Conservation (phyloP, 306 rosid genomes). For the Casuarina cunninghamiana region DNA sequence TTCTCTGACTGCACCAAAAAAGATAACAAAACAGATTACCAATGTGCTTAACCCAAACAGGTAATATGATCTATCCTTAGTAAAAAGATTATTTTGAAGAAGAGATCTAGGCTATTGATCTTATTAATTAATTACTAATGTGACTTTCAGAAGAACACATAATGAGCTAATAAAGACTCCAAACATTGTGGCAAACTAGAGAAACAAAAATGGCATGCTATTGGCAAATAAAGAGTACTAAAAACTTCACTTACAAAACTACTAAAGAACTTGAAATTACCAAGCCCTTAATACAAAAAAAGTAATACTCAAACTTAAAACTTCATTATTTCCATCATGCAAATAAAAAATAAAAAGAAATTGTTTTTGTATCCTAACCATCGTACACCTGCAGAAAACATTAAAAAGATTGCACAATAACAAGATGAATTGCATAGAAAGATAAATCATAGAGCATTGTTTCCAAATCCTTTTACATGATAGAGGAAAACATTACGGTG, state of each 20-base stretch:
- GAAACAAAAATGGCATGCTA: conserved; percentile 1
- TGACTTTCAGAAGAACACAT: not conserved
- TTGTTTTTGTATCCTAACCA: not conserved
- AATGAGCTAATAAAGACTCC: not conserved
- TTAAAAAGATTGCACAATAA: not conserved
- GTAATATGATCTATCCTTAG: conserved; percentile 20
- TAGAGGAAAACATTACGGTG: not conserved
- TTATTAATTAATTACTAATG: not conserved
- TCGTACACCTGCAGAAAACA: not conserved
- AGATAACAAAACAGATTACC: conserved; percentile 34
- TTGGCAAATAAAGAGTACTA: not conserved
- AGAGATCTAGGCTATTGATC: not conserved
- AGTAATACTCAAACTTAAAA: conserved; percentile 1
- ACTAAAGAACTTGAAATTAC: not conserved
- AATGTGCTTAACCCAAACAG: conserved; percentile 18
- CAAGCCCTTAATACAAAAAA: not conserved
- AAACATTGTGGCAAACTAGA: not conserved
- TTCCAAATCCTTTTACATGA: not conserved
- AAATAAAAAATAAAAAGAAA: not conserved
- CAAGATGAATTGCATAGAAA: not conserved
- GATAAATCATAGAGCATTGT: not conserved
- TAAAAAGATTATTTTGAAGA: conserved; percentile 10
- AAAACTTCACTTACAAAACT: not conserved
- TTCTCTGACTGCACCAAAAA: conserved; percentile 76
- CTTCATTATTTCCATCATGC: not conserved